phyloP scores from a whole-genome alignment of 1,284 basidiomycete genomes.

The Leccinum pallidistipes region DNA sequence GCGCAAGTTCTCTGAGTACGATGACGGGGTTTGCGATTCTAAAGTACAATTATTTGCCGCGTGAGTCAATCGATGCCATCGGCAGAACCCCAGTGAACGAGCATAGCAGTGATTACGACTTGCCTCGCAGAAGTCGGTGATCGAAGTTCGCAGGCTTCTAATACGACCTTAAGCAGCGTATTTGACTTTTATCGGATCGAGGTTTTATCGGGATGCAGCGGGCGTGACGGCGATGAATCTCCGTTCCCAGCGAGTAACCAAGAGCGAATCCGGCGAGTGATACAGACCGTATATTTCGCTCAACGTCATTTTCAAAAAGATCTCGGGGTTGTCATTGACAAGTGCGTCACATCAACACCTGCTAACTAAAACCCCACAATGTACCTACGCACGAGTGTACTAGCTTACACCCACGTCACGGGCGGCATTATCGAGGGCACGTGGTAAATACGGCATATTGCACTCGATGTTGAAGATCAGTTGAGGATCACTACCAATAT shows the following conservation, averaged over 20 bases:
- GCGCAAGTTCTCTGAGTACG: constrained; percentile 20
- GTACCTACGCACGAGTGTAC: not conserved
- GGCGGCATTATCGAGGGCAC: constrained; percentile 11
- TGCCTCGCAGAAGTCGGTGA: constrained; percentile 16
- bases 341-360: not conserved
- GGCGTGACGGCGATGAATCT: constrained; percentile 30
- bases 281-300: constrained; percentile 6
- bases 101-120: constrained; percentile 17
- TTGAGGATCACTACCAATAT: constrained; percentile 32
- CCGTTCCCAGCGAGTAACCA: constrained; percentile 28
- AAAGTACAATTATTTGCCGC: constrained; percentile 14
- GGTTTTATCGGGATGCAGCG: constrained; percentile 20
- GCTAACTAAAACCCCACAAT: not conserved
- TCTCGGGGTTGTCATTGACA: not conserved
- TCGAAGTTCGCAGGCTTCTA: constrained; percentile 20
- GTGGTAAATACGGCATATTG: constrained; percentile 20
- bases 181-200: constrained; percentile 22
- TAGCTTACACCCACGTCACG: constrained; percentile 2
- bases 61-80: constrained; percentile 35
- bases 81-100: constrained; percentile 23
- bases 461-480: constrained; percentile 26
- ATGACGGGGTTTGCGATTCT: constrained; percentile 27
- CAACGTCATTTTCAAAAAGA: constrained; percentile 7
- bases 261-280: constrained; percentile 25
- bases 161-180: constrained; percentile 20